A percentile compares a stretch with the other conserved stretches of the same genome.
These are phyloP conservation scores for Phytomonas sp. DNA, from an alignment of 208 protist genomes.

Conservation along the genomic window DNA sequence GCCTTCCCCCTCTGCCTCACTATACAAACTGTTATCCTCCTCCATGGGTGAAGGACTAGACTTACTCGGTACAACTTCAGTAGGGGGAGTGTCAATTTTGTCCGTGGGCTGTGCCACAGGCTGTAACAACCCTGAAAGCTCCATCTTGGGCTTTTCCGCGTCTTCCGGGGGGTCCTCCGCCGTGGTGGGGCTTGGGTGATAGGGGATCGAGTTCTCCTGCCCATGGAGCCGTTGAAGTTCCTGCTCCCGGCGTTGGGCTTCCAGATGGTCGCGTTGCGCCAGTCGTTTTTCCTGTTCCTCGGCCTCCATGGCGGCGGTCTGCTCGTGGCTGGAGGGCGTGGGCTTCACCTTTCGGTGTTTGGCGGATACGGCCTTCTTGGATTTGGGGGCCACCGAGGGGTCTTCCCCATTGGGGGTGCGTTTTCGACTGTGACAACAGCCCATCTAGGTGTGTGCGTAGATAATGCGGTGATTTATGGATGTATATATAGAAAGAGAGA, in stretches of 20 bases:
- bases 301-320: not conserved
- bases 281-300: not conserved
- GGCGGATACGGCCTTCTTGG: not conserved
- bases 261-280: constrained; percentile 7
- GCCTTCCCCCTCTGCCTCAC: not conserved
- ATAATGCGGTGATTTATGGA: not conserved
- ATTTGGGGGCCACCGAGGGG: not conserved
- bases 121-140: not conserved
- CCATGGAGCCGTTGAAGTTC: constrained; percentile 8
- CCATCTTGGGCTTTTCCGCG: not conserved
- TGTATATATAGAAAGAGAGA: too few relatives aligned
- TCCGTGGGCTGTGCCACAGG: not conserved
- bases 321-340: not conserved
- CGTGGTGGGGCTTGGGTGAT: not conserved
- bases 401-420: not conserved
- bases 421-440: not conserved
- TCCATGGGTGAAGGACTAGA: not conserved
- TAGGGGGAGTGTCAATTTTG: not conserved
- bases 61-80: not conserved
- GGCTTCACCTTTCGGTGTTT: not conserved
- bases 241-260: not conserved
- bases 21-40: not conserved
- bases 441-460: not conserved
- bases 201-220: constrained; percentile 8
- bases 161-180: not conserved